A percentile compares a stretch with the other conserved stretches of the same genome.
Evolutionary conservation across 192 early-diverging fungal species (phyloP).

Genomic region (Chytriomyces hyalinus): DNA sequence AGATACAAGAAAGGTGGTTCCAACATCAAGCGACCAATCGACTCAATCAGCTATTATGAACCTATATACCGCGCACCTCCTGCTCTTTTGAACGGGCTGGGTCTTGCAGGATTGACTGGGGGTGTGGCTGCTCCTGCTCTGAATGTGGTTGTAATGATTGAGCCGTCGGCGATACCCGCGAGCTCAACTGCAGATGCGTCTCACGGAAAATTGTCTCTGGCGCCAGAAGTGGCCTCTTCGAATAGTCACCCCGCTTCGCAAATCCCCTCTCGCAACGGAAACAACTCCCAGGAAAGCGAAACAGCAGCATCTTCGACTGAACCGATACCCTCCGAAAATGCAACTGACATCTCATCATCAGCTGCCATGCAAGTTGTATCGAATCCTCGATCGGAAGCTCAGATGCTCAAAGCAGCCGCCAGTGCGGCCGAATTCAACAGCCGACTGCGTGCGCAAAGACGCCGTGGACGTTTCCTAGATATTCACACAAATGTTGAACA

Average conservation of each 20-base stretch:
- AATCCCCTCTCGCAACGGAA: background rate
- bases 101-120: background rate
- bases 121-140: background rate
- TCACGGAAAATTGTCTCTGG: background rate
- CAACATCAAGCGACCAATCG: constrained; percentile 12
- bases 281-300: background rate
- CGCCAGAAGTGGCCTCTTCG: background rate
- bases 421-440: constrained; percentile 59
- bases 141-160: background rate
- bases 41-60: constrained; percentile 34
- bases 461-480: constrained; percentile 47
- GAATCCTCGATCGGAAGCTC: constrained; percentile 16
- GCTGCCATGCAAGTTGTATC: background rate
- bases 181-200: background rate
- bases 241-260: background rate
- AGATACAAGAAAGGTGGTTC: constrained; percentile 20
- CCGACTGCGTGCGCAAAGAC: constrained; percentile 35
- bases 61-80: constrained; percentile 28
- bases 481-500: constrained; percentile 59
- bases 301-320: background rate
- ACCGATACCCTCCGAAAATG: background rate
- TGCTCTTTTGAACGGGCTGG: constrained; percentile 12
- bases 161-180: background rate
- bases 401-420: constrained; percentile 43
- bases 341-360: background rate